Percentiles rank a stretch among this genome's conserved stretches.
Evolutionary conservation across 2,329 filamentous ascomycete species (phyloP).

Genomic region (Harringtonia aguacate): DNA sequence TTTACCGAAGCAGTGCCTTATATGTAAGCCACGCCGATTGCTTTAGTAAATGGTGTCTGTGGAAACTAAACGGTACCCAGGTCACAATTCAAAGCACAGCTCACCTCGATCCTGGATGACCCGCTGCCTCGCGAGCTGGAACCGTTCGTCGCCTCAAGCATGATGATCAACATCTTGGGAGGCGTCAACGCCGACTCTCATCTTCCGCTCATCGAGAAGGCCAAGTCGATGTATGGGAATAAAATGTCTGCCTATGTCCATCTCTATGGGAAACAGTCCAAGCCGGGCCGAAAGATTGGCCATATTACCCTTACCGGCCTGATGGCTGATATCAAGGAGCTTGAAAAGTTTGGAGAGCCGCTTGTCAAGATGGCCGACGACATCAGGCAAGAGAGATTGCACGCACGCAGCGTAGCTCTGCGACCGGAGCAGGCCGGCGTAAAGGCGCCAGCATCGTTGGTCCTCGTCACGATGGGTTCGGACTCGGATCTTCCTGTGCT

Average conservation of each 20-base stretch:
- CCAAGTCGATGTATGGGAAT: constrained; percentile 30
- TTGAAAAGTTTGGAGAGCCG: constrained; percentile 48
- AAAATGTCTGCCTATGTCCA: constrained; percentile 54
- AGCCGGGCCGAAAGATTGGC: constrained; percentile 86
- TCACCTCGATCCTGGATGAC: constrained; percentile 69
- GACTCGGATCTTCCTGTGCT: constrained; percentile 66
- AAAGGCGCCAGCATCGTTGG: constrained; percentile 34
- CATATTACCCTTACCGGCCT: constrained; percentile 75
- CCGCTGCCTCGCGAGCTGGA: constrained; percentile 42
- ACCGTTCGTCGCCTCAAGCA: constrained; percentile 50
- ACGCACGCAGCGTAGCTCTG: constrained; percentile 25
- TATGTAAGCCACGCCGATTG: constrained; percentile 23
- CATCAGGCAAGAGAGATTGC: constrained; percentile 44
- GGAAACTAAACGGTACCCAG: background rate
- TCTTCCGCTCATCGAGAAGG: constrained; percentile 33
- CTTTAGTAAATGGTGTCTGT: background rate
- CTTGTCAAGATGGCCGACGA: constrained; percentile 55
- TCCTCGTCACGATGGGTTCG: constrained; percentile 77
- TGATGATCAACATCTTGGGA: constrained; percentile 75
- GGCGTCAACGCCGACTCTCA: constrained; percentile 57
- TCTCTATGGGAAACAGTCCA: constrained; percentile 83
- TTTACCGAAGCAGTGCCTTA: constrained; percentile 86
- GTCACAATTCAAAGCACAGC: constrained; percentile 87
- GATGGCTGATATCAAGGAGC: constrained; percentile 51
- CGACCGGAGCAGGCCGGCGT: constrained; percentile 20